These are phyloP conservation scores for Leptographium galeiforme DNA, from an alignment of 2,329 filamentous ascomycete genomes.

Conservation along the genomic window DNA sequence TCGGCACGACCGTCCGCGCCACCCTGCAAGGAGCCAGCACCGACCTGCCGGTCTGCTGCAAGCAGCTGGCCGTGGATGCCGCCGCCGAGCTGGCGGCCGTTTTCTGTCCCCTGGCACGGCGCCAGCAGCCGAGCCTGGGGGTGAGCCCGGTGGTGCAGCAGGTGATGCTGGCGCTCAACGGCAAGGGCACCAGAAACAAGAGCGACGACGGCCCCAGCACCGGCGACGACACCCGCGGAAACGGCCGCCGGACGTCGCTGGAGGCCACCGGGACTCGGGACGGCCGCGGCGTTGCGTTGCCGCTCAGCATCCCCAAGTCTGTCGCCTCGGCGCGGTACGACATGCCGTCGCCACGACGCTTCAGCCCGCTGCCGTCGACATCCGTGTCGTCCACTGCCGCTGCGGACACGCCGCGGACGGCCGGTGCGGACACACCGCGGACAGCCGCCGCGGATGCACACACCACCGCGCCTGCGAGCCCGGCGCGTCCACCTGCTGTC, in stretches of 20 bases:
- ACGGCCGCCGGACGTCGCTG: not conserved
- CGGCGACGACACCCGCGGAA: not conserved
- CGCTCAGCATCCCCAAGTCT: not conserved
- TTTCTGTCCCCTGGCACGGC: constrained; percentile 37
- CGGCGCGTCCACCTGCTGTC: constrained; percentile 15
- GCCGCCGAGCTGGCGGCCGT: constrained; percentile 31
- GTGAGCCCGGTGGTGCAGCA: constrained; percentile 31
- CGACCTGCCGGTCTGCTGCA: constrained; percentile 30
- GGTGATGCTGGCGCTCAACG: constrained; percentile 23
- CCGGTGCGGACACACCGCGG: not conserved
- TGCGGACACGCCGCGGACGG: not conserved
- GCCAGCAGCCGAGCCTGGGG: constrained; percentile 23
- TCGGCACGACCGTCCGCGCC: constrained; percentile 5
- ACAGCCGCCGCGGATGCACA: not conserved
- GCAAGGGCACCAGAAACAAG: not conserved
- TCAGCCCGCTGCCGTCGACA: not conserved
- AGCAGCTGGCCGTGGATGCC: constrained; percentile 31
- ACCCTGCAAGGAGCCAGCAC: constrained; percentile 6
- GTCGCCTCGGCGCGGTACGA: not conserved
- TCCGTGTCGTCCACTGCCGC: not conserved
- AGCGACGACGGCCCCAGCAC: not conserved
- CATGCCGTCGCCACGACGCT: not conserved
- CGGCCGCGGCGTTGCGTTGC: not conserved
- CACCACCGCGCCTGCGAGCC: not conserved
- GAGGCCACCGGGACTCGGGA: not conserved